phyloP scores from a whole-genome alignment of 1,139 yeast genomes.

The Yarrowia galli region DNA sequence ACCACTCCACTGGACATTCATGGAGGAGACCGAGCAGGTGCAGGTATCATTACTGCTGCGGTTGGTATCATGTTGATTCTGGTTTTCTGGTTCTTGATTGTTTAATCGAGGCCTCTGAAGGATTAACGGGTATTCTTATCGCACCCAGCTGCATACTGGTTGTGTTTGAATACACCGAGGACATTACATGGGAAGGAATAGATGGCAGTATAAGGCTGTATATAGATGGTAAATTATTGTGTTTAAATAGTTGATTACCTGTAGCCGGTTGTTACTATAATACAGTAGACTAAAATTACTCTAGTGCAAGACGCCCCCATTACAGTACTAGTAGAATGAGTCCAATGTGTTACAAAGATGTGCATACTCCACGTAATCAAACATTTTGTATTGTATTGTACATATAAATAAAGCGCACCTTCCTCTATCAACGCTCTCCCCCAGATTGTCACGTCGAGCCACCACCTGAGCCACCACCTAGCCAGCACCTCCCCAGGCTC shows the following conservation, averaged over 20 bases:
- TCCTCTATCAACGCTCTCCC: background rate
- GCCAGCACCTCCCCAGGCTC: conserved; percentile 50
- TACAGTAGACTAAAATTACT: no score
- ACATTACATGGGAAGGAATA: conserved; percentile 4
- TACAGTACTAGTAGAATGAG: background rate
- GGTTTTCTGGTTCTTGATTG: conserved; percentile 73
- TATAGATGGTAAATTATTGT: conserved; percentile 31
- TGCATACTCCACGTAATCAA: no score
- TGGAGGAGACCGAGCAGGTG: conserved; percentile 82
- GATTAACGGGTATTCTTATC: no score
- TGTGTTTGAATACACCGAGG: background rate
- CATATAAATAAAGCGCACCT: conserved; percentile 12
- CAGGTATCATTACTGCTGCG: conserved; percentile 82
- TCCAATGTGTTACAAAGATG: no score
- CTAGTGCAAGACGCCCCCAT: no score
- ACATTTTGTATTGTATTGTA: conserved; percentile 1
- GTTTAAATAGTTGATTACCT: background rate
- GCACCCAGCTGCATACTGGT: conserved; percentile 6
- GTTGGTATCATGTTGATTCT: conserved; percentile 71
- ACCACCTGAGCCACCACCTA: background rate
- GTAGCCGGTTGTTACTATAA: no score
- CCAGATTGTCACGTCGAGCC: no score
- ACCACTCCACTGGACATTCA: conserved; percentile 58
- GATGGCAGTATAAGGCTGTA: conserved; percentile 32
- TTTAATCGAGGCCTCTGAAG: background rate